Conservation (phyloP, 495 filamentous ascomycete species). For the Penicillium waksmanii region DNA sequence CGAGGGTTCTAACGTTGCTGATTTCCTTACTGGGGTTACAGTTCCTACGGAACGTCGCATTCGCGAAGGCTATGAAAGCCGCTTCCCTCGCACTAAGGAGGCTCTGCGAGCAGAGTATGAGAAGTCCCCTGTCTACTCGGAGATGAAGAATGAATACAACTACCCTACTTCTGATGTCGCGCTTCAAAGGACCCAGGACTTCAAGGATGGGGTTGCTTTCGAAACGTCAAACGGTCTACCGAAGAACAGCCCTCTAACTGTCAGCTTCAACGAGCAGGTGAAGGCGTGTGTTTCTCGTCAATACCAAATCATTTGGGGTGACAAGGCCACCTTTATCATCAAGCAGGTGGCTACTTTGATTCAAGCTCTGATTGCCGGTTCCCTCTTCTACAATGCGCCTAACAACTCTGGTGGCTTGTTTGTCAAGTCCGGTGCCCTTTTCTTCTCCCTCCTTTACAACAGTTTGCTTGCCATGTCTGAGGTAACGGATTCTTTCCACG, state of each 20-base stretch:
- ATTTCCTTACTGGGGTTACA: conserved; percentile 72
- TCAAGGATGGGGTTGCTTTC: conserved; percentile 50
- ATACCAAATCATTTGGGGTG: conserved; percentile 62
- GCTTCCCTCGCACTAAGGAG: conserved; percentile 52
- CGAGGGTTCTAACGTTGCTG: conserved; percentile 69
- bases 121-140: conserved; percentile 35
- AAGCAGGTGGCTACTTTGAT: conserved; percentile 54
- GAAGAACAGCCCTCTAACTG: conserved; percentile 56
- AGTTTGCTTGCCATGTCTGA: conserved; percentile 72
- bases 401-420: conserved; percentile 51
- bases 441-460: conserved; percentile 77
- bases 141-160: conserved; percentile 51
- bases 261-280: conserved; percentile 61
- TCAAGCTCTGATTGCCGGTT: conserved; percentile 47
- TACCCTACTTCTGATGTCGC: conserved; percentile 52
- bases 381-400: conserved; percentile 44
- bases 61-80: conserved; percentile 53
- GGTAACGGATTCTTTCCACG: conserved; percentile 68
- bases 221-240: conserved; percentile 45
- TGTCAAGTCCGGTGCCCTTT: conserved; percentile 59
- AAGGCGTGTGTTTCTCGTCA: conserved; percentile 56
- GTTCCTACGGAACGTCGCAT: conserved; percentile 67
- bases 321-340: conserved; percentile 62
- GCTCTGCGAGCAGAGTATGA: conserved; percentile 44
- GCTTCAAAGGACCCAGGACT: conserved; percentile 47